Conservation (phyloP, 768 basidiomycete species). For the Harrya chromipes region DNA sequence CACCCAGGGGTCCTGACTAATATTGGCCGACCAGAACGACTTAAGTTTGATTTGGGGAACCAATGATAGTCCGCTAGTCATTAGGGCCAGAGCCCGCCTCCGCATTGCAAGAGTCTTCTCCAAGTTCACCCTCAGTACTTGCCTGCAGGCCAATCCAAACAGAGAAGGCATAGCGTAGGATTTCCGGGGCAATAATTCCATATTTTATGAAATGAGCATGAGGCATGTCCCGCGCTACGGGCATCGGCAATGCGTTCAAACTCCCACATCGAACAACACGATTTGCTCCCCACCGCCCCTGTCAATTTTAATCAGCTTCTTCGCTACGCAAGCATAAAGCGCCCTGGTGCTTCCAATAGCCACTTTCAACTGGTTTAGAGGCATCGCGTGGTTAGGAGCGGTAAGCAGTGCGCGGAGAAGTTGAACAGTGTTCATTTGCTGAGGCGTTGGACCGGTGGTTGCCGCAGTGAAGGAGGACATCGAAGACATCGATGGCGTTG, state of each 20-base stretch:
- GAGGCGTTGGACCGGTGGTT: slow-evolving; percentile 48
- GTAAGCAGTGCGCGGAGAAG: slow-evolving; percentile 59
- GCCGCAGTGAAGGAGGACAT: slow-evolving; percentile 45
- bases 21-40: too few species aligned
- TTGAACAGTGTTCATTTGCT: slow-evolving; percentile 70
- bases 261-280: slow-evolving; percentile 60
- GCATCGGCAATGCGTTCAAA: neutral
- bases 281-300: slow-evolving; percentile 71
- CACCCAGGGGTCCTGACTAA: too few species aligned
- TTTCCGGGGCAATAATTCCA: too few species aligned
- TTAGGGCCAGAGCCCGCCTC: too few species aligned
- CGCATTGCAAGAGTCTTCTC: too few species aligned
- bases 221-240: neutral
- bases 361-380: slow-evolving; percentile 62
- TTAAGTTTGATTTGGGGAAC: too few species aligned
- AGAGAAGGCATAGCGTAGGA: too few species aligned
- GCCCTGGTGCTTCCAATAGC: slow-evolving; percentile 57
- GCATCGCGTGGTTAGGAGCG: slow-evolving; percentile 52
- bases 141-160: too few species aligned
- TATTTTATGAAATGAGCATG: too few species aligned
- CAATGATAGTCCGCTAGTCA: too few species aligned
- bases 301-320: slow-evolving; percentile 74
- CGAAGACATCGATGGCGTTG: slow-evolving; percentile 53
- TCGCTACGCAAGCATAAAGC: slow-evolving; percentile 78
- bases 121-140: too few species aligned